Evolutionary conservation across 1,139 yeast genomes (phyloP), one percentile per base, ranked within the genome.

Genomic region (Pichia sp.): DNA sequence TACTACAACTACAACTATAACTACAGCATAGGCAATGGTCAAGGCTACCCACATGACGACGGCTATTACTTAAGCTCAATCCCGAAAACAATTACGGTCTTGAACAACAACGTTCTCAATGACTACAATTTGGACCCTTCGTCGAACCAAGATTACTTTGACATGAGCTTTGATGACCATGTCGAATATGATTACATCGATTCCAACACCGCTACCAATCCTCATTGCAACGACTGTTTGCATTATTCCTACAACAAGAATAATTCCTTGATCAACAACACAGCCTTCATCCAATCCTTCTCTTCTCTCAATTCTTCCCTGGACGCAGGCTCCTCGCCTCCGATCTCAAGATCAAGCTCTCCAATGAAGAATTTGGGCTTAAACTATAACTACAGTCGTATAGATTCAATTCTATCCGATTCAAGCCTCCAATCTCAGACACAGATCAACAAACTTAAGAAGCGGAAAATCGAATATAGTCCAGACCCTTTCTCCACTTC

Each of bases 241-340:
- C 20, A 50, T 27, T 42, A 16, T 33, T 29, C 50, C 14, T 52
- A 52, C 40, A 45, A 16, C 10, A 50, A 33, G 9, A 55, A 46
- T 30, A 52, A 33, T 7, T 31, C 30, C 1, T 27, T 55, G 10
- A 30, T 48, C 7, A 33, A 46, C 8, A 50, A 55, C 40, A 49
- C 42, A 10, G 16, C 34, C 8, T 52, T 46, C 20, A 20, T 27
- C 27, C 49, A 50, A 14, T 52, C 57, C 1, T 46, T 43, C 30
- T 42, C 55, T n/a, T 55, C 57, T 14, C 9, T 52, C 1, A 52
- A 49, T 34, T 55, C 55, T 9, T 52, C 57, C 6, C 14, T 52
- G 5, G 57, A 54, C 17, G 43, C 40, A 33, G 41, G 29, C 12
- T 47, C 53, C 6, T 36, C 53, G 8, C 53, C 55, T 12, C 52